Evolutionary conservation across 2,329 filamentous ascomycete species (phyloP), one percentile per base, ranked within the genome.

Genomic region (Fusarium tupiense): DNA sequence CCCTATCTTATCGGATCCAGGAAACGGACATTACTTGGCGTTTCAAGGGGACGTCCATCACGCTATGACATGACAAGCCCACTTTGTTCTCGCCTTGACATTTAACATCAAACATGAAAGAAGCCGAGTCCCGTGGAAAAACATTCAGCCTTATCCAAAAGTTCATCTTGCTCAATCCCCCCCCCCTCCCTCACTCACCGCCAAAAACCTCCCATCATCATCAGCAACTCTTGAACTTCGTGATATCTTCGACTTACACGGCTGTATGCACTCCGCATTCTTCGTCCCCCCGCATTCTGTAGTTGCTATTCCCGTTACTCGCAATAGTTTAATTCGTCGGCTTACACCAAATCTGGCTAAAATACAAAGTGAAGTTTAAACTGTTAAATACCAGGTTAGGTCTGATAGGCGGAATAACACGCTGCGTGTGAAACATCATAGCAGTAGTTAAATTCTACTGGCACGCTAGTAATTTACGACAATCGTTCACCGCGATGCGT

Each of bases 261-360:
- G 38, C 19, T 33, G 17, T 35, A 59, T 60, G 43, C 57, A 60
- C 57, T 60, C 57, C 57, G 33, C 43, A 52, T 38, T 52, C 19
- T 20, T 20, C 24, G 24, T 20, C 24, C 33, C 57, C 57, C 57
- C 57, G 33, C 57, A 52, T 60, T 60, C 26, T 44, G 6, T 33
- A 19, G 8, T 29, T n/a, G 2, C 19, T 33, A 50, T 37, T 50
- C 14, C 41, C 41, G 50, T 9, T 8, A 29, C n/a, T 61, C 38
- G 19, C 50, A 8, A 26, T 53, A 37, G 33, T 68, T n/a, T 33
- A 54, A 68, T 68, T 68, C 64, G 64, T 10, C 64, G 64, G 64
- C 65, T 68, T 68, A 44, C 43, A 44, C 40, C 43, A 20, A 40
- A 68, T 68, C 54, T 68, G 65, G 65, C 47, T 62, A 62, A 68